Base-by-base conservation (phyloP, 768 basidiomycete species). In the Lentinula guzmanii region DNA sequence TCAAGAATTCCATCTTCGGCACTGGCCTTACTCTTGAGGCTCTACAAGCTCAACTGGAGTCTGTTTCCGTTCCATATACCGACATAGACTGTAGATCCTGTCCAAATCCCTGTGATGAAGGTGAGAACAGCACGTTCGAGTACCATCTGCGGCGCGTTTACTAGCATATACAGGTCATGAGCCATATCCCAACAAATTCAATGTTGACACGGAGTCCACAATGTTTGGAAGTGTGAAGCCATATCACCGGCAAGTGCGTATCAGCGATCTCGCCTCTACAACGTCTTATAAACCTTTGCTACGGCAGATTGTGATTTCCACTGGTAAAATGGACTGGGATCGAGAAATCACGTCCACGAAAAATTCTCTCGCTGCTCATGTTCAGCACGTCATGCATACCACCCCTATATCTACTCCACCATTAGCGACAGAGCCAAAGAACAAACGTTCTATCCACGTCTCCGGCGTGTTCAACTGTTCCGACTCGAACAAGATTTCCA, bases 251-350 rank as follows among this genome's bases (percentile, higher is more conserved):
- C 90, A 94, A 79, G 91, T 89, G 64, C 53, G 78, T 63, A n/a
- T 50, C 43, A 13, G 28, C 18, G 4, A 2, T 48, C 43, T 24
- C n/a, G 51, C 43, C 15, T 65, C 46, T 58, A 33, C 54, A 52
- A 51, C 24, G 51, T 8, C 60, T 31, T 11, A 15, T 11, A 10
- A 11, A 16, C 18, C 34, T 16, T 5, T 37, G 6, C 16, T 18
- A 31, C 16, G 34, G 11, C 70, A 95, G 89, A 80, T 96, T 37
- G 78, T 98, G 37, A 90, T 98, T 58, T 95, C 92, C 1, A 96
- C 94, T 0, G 93, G 93, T 5, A 87, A 90, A 73, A 79, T 86
- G 18, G 93, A 98, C 75, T 98, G 95, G 95, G 83, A 85, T 42
- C 79, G 79, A 45, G 87, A 94, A 46, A 85, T 98, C 62, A 89